A percentile compares a stretch with the other conserved stretches of the same genome.
Evolutionary conservation across 257 asterid genomes (phyloP).

Genomic region (Salvia hispanica): DNA sequence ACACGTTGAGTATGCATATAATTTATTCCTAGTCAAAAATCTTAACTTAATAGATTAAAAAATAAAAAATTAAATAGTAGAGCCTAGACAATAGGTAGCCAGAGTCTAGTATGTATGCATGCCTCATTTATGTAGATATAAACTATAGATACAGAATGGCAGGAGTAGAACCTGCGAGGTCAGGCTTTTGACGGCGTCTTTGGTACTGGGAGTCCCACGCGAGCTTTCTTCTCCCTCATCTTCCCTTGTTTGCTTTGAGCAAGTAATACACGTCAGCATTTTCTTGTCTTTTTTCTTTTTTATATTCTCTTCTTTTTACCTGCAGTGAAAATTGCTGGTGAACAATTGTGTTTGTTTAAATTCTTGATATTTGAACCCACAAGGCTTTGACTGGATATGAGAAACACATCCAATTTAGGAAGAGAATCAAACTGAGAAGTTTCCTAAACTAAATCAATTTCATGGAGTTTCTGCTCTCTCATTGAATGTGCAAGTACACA

Average conservation of each 20-base stretch:
- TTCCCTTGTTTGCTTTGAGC: slow-evolving; percentile 78
- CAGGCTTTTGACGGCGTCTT: slow-evolving; percentile 99
- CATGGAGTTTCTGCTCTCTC: slow-evolving; percentile 2
- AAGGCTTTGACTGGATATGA: slow-evolving; percentile 3
- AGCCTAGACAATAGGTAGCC: not conserved
- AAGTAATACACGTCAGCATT: slow-evolving; percentile 99
- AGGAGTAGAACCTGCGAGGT: slow-evolving; percentile 72
- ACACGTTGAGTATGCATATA: not conserved
- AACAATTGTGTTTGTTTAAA: not conserved
- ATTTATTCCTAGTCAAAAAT: not conserved
- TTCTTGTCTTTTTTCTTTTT: not conserved
- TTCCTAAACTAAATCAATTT: not conserved
- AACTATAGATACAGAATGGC: not conserved
- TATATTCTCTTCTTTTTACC: slow-evolving; percentile 24
- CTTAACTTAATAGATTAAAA: not conserved
- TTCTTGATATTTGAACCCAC: slow-evolving; percentile 13
- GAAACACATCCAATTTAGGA: slow-evolving; percentile 5
- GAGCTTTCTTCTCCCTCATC: slow-evolving; percentile 69
- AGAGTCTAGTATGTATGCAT: not conserved
- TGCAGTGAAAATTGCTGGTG: slow-evolving; percentile 27
- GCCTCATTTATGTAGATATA: not conserved
- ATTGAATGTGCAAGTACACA: not conserved
- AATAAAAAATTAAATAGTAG: not conserved
- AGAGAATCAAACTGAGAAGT: slow-evolving; percentile 2
- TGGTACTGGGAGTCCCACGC: slow-evolving; percentile 88